A percentile compares a stretch with the other conserved stretches of the same genome.
phyloP scores from a whole-genome alignment of 345 rosid genomes.

The Camelina sativa region DNA sequence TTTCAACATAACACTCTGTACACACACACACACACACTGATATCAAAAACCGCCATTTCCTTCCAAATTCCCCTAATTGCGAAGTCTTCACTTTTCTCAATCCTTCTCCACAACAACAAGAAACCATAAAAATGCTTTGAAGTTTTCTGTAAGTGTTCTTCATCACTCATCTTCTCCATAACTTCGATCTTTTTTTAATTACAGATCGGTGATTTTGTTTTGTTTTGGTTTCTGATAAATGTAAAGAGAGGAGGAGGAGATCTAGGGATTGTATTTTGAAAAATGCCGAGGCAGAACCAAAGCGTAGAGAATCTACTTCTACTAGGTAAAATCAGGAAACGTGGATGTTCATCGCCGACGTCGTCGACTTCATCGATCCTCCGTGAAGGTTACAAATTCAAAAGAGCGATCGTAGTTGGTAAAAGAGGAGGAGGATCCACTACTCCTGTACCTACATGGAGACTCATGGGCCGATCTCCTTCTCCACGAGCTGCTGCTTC shows the following conservation, averaged over 20 bases:
- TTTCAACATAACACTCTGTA: constrained; percentile 39
- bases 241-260: constrained; percentile 28
- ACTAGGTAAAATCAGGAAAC: constrained; percentile 87
- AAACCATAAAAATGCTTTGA: constrained; percentile 38
- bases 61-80: constrained; percentile 23
- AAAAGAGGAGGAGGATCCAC: constrained; percentile 88
- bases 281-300: constrained; percentile 71
- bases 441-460: constrained; percentile 92
- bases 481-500: constrained; percentile 54
- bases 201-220: constrained; percentile 31
- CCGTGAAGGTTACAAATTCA: constrained; percentile 76
- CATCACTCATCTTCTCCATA: neutral
- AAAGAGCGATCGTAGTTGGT: constrained; percentile 81
- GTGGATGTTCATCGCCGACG: constrained; percentile 92
- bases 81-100: neutral
- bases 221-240: neutral
- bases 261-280: constrained; percentile 3
- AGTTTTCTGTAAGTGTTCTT: constrained; percentile 29
- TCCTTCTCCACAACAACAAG: neutral
- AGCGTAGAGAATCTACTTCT: constrained; percentile 58
- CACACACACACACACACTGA: neutral
- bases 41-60: constrained; percentile 20
- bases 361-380: constrained; percentile 86
- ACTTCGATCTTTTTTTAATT: neutral
- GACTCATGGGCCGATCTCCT: constrained; percentile 62